Evolutionary conservation across 768 basidiomycete species (phyloP), one percentile per base, ranked within the genome.

Genomic region (Rhizopogon sp.): DNA sequence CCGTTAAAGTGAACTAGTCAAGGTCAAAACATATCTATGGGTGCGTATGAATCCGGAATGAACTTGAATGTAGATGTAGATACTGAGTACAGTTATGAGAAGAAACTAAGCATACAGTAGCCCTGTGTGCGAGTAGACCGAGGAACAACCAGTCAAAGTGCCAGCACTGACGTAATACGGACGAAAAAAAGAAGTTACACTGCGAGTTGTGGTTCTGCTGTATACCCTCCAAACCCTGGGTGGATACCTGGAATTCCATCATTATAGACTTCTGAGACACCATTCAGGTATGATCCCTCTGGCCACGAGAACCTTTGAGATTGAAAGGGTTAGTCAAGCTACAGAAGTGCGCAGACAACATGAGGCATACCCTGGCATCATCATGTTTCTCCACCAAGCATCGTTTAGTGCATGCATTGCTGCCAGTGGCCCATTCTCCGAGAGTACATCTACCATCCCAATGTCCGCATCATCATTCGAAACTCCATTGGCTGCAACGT

Each of bases 311-410:
- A 70, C 28, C 69, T 70, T 39, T 50, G 11, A 29, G 8, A 42
- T 35, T 39, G 33, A 17, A 22, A 47, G 2, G 10, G 5, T 49
- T 29, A 29, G 14, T 53, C 51, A 41, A 1, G 59, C 14, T n/a
- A 37, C 33, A n/a, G 28, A 56, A 35, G 6, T n/a, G 16, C 13
- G 17, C 20, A 6, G n/a, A 29, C 2, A 31, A 29, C 3, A 31
- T 37, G 45, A 43, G 49, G 61, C 71, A 25, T 47, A 87, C 85
- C 89, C 89, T 39, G 89, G 89, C 86, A 91, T 88, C 88, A 90
- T 87, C 83, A 89, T 85, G 47, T 80, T 87, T 43, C 78, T 70
- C 88, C 87, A 90, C 80, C 83, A 91, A 7, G 72, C 77, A 49
- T 84, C 87, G 58, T 86, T 84, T 54, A 92, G 73, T 29, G 82